phyloP scores from a whole-genome alignment of 1,284 basidiomycete genomes.

The Microbotryomycetes sp. region DNA sequence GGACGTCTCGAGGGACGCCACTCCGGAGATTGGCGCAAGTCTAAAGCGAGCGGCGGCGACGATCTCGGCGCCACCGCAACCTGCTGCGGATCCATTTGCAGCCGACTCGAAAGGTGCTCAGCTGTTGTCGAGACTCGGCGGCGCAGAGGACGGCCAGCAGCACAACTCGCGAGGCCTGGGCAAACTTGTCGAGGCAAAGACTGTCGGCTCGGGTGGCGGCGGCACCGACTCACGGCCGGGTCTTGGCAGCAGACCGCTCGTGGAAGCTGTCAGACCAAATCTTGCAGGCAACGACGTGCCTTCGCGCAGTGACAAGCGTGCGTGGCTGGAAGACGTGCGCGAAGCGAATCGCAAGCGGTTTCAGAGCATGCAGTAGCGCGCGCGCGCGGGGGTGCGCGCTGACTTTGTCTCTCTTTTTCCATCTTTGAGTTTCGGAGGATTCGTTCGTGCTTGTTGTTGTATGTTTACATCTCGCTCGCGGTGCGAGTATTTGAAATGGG shows the following conservation, averaged over 20 bases:
- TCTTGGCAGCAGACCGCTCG: constrained; percentile 10
- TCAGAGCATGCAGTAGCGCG: constrained; percentile 3
- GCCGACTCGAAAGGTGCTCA: constrained; percentile 15
- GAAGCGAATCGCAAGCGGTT: constrained; percentile 24
- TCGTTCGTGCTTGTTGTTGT: no score
- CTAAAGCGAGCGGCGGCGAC: constrained; percentile 6
- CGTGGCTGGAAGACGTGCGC: constrained; percentile 16
- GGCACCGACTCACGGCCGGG: constrained; percentile 9
- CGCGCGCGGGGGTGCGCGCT: no score
- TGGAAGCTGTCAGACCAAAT: constrained; percentile 7
- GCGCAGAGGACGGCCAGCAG: background rate
- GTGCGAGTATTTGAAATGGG: no score
- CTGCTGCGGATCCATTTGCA: constrained; percentile 12
- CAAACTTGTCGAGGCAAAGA: constrained; percentile 19
- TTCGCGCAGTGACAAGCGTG: constrained; percentile 6
- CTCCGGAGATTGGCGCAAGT: constrained; percentile 5
- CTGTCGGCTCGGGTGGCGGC: background rate
- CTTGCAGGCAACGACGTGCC: background rate
- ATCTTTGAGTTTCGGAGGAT: no score
- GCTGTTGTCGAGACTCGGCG: constrained; percentile 15
- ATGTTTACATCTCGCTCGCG: no score
- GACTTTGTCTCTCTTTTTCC: no score
- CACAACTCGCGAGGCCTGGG: background rate
- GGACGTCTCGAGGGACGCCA: background rate
- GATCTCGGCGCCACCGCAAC: background rate